Conservation (phyloP, 2,329 filamentous ascomycete species). For the Aspergillus flavus region DNA sequence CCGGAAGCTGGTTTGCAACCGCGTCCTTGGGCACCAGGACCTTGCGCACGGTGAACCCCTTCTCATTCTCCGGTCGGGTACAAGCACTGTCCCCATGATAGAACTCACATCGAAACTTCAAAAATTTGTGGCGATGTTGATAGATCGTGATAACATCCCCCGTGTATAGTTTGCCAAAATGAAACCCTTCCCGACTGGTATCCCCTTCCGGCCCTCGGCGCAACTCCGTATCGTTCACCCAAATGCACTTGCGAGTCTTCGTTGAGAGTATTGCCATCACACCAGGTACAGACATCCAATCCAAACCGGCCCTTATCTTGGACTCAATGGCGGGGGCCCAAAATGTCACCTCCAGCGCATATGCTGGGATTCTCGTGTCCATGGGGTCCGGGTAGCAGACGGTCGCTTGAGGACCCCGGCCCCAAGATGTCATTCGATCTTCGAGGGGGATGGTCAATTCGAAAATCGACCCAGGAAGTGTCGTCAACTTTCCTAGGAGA, state of each 20-base stretch:
- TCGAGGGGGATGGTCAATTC: conserved; percentile 67
- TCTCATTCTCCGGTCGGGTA: conserved; percentile 43
- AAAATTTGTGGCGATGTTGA: conserved; percentile 46
- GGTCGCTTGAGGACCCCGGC: conserved; percentile 70
- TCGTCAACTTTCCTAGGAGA: conserved; percentile 66
- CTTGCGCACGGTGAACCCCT: conserved; percentile 44
- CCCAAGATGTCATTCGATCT: conserved; percentile 73
- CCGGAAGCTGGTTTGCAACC: conserved; percentile 29
- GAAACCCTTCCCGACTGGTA: conserved; percentile 51
- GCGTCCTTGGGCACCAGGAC: conserved; percentile 36
- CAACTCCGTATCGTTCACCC: conserved; percentile 72
- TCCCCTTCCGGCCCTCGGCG: conserved; percentile 58
- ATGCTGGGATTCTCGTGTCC: conserved; percentile 77
- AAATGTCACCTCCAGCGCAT: conserved; percentile 76
- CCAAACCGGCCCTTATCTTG: conserved; percentile 57
- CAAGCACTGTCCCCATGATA: conserved; percentile 49
- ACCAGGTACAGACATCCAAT: conserved; percentile 56
- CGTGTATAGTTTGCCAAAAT: conserved; percentile 70
- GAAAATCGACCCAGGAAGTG: conserved; percentile 65
- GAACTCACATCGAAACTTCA: conserved; percentile 50
- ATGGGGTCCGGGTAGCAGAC: conserved; percentile 62
- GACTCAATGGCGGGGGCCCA: conserved; percentile 70
- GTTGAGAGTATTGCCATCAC: conserved; percentile 75
- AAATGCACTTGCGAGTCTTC: conserved; percentile 74
- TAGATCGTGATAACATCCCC: conserved; percentile 78